These are phyloP conservation scores for Eutypella sp. DNA, from an alignment of 2,329 filamentous ascomycete genomes.

Conservation along the genomic window DNA sequence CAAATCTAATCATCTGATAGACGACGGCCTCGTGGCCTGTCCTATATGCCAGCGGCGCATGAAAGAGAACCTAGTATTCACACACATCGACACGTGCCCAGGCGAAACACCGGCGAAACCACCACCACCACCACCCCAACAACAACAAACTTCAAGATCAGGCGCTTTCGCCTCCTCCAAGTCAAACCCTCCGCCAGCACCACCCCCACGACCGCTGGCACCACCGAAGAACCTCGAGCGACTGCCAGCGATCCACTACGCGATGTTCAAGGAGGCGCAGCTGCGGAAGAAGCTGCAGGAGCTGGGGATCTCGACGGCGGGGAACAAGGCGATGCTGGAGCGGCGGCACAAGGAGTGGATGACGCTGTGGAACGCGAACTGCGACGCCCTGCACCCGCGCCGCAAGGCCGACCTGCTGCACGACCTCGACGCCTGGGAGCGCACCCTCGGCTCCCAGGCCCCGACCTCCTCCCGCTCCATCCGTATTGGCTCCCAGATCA, in stretches of 20 bases:
- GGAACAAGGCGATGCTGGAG: constrained; percentile 65
- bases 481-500: constrained; percentile 50
- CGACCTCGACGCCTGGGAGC: constrained; percentile 84
- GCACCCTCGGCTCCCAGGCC: constrained; percentile 65
- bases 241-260: constrained; percentile 79
- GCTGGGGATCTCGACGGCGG: constrained; percentile 68
- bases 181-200: constrained; percentile 6
- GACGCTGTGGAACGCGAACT: constrained; percentile 95
- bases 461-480: constrained; percentile 32
- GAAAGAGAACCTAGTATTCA: constrained; percentile 72
- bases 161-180: no score
- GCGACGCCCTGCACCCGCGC: constrained; percentile 73
- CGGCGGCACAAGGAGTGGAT: constrained; percentile 87
- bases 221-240: constrained; percentile 48
- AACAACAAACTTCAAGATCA: constrained; percentile 13
- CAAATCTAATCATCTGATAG: constrained; percentile 19
- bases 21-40: constrained; percentile 76
- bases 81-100: constrained; percentile 66
- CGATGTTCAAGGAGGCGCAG: constrained; percentile 72
- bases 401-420: constrained; percentile 65
- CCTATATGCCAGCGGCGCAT: constrained; percentile 77
- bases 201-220: constrained; percentile 14
- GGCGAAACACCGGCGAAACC: constrained; percentile 18
- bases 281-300: constrained; percentile 79
- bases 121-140: constrained; percentile 8